Evolutionary conservation across 352 stramenopile genomes (phyloP), one percentile per base, ranked within the genome.

Genomic region (Phytophthora constricta): DNA sequence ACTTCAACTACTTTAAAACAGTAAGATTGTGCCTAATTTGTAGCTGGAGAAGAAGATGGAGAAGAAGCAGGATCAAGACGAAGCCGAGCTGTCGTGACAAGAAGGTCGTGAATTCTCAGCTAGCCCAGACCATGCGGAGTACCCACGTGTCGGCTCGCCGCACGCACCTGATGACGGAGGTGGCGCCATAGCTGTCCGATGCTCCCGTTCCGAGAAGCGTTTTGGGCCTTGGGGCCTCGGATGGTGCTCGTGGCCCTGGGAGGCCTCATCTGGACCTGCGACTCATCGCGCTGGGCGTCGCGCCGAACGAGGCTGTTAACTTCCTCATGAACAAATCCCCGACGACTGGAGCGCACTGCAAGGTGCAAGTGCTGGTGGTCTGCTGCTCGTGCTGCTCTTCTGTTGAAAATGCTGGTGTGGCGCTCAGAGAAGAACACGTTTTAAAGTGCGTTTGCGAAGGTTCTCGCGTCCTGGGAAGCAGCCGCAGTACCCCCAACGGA

Each of bases 251-350:
- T 72, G 31, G 64, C 64, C 19, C 0, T 74, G 4, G 16, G 61
- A 3, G 67, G 65, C 16, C 47, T 74, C 19, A 17, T 17, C 1
- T 71, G 63, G 63, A 71, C 63, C 2, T 2, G 53, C 22, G 64
- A 70, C 58, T 84, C 16, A 68, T 82, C 3, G 25, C 72, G 0
- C 46, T 82, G n/a, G 62, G 51, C 2, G 4, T 76, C 19, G 68
- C 62, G 17, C 76, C 70, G 4, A 82, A 76, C 39, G 43, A 45
- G 27, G 70, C 65, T 0, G 73, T 66, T 7, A 84, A 82, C 42
- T 70, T 50, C 23, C 58, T 84, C 42, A 80, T 84, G 76, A 52
- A 68, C 47, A 82, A 23, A 76, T 78, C 25, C 19, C 69, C 5
- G 65, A 80, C 3, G 34, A 72, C 17, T 14, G 58, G 2, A 53